Evolutionary conservation across 805 yeast species (phyloP).

Genomic region (Helenozyma baotianmanensis): DNA sequence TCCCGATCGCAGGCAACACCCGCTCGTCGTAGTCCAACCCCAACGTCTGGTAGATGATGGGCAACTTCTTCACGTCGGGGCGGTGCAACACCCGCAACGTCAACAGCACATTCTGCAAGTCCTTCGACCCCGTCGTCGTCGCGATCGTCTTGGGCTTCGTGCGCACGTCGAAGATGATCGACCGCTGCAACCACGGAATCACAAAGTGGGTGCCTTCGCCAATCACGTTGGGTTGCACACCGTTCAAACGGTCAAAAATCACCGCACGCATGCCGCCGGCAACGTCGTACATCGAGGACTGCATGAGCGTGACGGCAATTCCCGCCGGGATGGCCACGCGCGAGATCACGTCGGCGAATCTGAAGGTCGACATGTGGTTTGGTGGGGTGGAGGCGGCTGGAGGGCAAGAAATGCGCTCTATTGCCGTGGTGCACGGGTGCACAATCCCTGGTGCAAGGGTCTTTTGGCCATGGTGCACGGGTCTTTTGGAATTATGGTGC

Average conservation of each 20-base stretch:
- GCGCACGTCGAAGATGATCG: conserved; percentile 88
- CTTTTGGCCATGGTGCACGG: no score
- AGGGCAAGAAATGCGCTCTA: neutral
- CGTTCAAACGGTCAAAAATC: conserved; percentile 84
- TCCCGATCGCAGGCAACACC: conserved; percentile 88
- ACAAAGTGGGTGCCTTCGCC: conserved; percentile 98
- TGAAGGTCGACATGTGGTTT: conserved; percentile 19
- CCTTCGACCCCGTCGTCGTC: conserved; percentile 95
- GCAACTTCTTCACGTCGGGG: conserved; percentile 81
- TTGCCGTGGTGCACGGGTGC: conserved; percentile 9
- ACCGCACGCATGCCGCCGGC: conserved; percentile 96
- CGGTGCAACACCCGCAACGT: conserved; percentile 91
- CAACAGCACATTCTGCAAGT: conserved; percentile 89
- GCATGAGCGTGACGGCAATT: conserved; percentile 63
- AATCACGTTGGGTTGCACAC: conserved; percentile 82
- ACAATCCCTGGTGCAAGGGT: no score
- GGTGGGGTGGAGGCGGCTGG: neutral
- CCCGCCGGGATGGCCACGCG: conserved; percentile 69
- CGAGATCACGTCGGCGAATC: conserved; percentile 33
- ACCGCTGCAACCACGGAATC: conserved; percentile 92
- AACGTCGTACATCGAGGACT: conserved; percentile 87
- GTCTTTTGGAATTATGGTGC: conserved; percentile 1
- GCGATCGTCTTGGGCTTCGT: conserved; percentile 97
- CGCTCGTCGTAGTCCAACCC: conserved; percentile 95
- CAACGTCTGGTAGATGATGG: conserved; percentile 81